phyloP scores from a whole-genome alignment of 345 rosid species.

The Eucalyptus regnans region DNA sequence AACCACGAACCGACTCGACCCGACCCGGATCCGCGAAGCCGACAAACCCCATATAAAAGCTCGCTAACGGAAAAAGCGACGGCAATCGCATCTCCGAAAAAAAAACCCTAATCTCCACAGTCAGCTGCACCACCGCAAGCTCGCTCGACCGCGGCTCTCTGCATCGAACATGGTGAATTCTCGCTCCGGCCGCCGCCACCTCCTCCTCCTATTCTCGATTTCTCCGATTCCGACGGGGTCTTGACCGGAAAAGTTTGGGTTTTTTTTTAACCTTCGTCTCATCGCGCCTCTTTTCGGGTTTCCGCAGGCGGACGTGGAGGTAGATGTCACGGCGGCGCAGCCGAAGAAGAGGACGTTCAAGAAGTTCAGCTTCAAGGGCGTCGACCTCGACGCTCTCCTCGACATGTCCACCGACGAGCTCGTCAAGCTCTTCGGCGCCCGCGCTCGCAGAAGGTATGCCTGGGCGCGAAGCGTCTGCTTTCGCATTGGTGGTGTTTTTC shows the following conservation, averaged over 20 bases:
- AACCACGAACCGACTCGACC: neutral
- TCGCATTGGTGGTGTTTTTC: neutral
- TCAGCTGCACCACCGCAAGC: neutral
- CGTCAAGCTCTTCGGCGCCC: conserved; percentile 5
- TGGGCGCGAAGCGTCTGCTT: neutral
- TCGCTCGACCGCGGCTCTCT: neutral
- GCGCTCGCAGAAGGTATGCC: conserved; percentile 5
- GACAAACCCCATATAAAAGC: neutral
- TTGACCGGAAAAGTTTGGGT: neutral
- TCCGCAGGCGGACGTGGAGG: conserved; percentile 2
- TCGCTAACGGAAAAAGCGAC: neutral
- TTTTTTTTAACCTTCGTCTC: neutral
- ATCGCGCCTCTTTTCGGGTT: neutral
- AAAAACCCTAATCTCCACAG: neutral
- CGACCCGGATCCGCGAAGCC: neutral
- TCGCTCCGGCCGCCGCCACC: neutral
- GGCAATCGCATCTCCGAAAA: neutral
- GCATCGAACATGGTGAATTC: neutral
- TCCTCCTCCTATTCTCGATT: neutral
- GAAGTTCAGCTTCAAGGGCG: conserved; percentile 42
- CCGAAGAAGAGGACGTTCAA: conserved; percentile 45
- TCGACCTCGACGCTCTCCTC: conserved; percentile 37
- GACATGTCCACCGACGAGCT: conserved; percentile 23
- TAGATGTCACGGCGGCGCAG: conserved; percentile 2
- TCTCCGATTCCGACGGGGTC: neutral